Percentiles rank a stretch among this genome's conserved stretches.
These are phyloP conservation scores for Beauveria caledonica DNA, from an alignment of 2,329 filamentous ascomycete genomes.

Conservation along the genomic window DNA sequence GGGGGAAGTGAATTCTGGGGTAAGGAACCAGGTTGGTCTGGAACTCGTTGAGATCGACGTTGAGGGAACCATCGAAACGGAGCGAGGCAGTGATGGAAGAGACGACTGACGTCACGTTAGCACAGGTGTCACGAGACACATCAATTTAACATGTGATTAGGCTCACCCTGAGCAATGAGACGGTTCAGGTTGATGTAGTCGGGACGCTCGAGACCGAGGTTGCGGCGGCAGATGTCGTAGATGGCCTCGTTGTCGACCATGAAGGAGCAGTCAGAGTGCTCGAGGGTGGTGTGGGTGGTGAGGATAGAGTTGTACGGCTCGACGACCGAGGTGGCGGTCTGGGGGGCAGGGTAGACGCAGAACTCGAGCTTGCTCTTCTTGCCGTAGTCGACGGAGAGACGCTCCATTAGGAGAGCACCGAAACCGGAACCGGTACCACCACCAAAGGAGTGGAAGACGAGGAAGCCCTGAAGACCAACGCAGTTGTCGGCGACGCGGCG, in stretches of 20 bases:
- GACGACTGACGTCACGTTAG: slow-evolving; percentile 56
- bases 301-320: slow-evolving; percentile 99
- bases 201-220: slow-evolving; percentile 92
- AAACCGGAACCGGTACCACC: slow-evolving; percentile 98
- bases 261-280: slow-evolving; percentile 99
- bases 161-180: slow-evolving; percentile 84
- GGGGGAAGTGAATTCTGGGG: slow-evolving; percentile 97
- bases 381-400: slow-evolving; percentile 96
- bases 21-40: slow-evolving; percentile 99
- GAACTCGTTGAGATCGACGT: slow-evolving; percentile 99
- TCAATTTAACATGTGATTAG: not conserved
- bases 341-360: slow-evolving; percentile 96
- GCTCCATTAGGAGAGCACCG: slow-evolving; percentile 97
- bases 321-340: slow-evolving; percentile 94
- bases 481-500: slow-evolving; percentile 97
- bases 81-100: slow-evolving; percentile 98
- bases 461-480: slow-evolving; percentile 94
- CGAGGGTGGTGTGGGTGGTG: slow-evolving; percentile 96
- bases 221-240: slow-evolving; percentile 98
- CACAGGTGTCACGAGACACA: not conserved
- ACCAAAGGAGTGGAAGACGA: slow-evolving; percentile 99
- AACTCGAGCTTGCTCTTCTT: slow-evolving; percentile 99
- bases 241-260: slow-evolving; percentile 99
- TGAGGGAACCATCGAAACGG: slow-evolving; percentile 96
- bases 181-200: slow-evolving; percentile 99